Evolutionary conservation across 2,329 filamentous ascomycete species (phyloP).

Genomic region (Metarhizium robertsii): DNA sequence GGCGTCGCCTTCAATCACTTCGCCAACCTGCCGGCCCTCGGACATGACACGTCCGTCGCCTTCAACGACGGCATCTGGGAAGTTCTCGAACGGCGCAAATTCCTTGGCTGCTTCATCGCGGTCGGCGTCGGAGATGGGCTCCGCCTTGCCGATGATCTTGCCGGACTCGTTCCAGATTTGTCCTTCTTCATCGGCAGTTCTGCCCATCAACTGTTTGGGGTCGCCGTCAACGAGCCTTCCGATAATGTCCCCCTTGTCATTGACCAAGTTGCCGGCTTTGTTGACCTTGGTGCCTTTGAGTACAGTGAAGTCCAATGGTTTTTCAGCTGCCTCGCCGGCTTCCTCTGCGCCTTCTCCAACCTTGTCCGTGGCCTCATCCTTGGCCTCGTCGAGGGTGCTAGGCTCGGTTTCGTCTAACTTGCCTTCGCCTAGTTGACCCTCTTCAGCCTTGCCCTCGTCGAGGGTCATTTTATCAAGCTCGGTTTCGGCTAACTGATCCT

Average conservation of each 20-base stretch:
- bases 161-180: constrained; percentile 64
- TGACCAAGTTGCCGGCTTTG: constrained; percentile 48
- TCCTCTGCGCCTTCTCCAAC: constrained; percentile 10
- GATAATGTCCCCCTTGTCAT: constrained; percentile 42
- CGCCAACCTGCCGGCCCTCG: constrained; percentile 47
- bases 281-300: constrained; percentile 48
- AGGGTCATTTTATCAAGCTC: too few relatives aligned
- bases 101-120: constrained; percentile 34
- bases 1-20: constrained; percentile 53
- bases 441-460: too few relatives aligned
- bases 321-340: constrained; percentile 13
- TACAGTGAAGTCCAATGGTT: constrained; percentile 33
- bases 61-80: constrained; percentile 44
- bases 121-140: constrained; percentile 46
- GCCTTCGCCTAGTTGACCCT: too few relatives aligned
- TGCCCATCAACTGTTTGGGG: constrained; percentile 52
- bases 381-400: too few relatives aligned
- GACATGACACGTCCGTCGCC: constrained; percentile 29
- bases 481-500: too few relatives aligned
- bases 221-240: constrained; percentile 57
- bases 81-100: constrained; percentile 47
- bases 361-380: constrained; percentile 1
- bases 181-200: constrained; percentile 55
- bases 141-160: constrained; percentile 56
- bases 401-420: too few relatives aligned